Conservation (phyloP, 768 basidiomycete genomes). For the Suillus plorans region DNA sequence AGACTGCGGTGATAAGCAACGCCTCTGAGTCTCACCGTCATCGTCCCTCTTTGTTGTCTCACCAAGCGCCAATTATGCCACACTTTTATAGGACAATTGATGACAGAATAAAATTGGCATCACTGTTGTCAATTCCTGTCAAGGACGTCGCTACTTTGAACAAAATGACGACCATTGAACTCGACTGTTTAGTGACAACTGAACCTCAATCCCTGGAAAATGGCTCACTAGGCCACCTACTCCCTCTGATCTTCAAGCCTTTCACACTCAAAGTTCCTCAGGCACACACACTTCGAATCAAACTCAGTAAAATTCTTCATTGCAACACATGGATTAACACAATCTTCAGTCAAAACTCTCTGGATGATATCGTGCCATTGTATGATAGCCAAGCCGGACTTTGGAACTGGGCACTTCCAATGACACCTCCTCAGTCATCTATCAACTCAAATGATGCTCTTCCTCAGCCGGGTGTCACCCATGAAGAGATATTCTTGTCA, state of each 20-base stretch:
- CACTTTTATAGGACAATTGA: neutral
- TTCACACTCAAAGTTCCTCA: neutral
- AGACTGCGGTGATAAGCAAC: too few relatives aligned
- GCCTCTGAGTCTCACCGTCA: too few relatives aligned
- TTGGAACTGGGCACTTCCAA: neutral
- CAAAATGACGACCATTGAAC: neutral
- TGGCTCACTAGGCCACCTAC: neutral
- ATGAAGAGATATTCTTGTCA: neutral
- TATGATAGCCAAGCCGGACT: neutral
- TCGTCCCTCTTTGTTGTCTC: too few relatives aligned
- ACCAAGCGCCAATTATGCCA: neutral
- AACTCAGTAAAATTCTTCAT: neutral
- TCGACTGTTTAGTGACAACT: neutral
- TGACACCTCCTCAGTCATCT: too few relatives aligned
- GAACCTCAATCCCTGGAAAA: neutral
- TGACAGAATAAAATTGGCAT: neutral
- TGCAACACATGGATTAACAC: neutral
- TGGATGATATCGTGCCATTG: neutral
- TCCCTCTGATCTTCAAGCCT: neutral
- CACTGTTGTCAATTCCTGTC: neutral
- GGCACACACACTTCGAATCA: accelerated
- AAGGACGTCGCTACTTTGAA: neutral
- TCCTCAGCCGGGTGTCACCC: neutral
- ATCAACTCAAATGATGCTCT: too few relatives aligned
- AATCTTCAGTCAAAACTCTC: accelerated